Conservation (phyloP, 768 basidiomycete genomes). For the Pisolithus sp. region DNA sequence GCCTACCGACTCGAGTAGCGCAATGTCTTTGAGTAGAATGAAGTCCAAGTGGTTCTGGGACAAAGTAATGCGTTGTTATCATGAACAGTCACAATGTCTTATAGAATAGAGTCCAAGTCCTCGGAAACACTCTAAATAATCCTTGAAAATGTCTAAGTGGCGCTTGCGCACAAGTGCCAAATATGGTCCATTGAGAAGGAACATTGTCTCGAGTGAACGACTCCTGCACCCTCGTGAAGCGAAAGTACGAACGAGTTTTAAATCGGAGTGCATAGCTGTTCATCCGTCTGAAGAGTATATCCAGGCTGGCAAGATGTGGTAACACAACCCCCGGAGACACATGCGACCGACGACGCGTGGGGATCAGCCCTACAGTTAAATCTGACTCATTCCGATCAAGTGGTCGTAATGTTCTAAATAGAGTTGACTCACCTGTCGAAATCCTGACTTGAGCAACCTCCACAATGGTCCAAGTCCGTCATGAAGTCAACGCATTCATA, state of each 20-base stretch:
- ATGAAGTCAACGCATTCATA: conserved; percentile 26
- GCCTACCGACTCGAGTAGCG: no score
- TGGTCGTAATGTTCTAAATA: not conserved
- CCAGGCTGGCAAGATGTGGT: conserved; percentile 23
- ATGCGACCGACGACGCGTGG: conserved; percentile 19
- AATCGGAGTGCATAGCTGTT: conserved; percentile 11
- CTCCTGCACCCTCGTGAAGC: not conserved
- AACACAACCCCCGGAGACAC: conserved; percentile 20
- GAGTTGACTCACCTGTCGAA: conserved; percentile 3
- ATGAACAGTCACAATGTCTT: no score
- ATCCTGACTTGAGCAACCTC: conserved; percentile 24
- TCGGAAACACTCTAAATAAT: not conserved
- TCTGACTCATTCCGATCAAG: conserved; percentile 5
- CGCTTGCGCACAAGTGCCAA: not conserved
- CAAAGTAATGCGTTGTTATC: no score
- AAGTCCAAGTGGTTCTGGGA: not conserved
- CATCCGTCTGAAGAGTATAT: conserved; percentile 11
- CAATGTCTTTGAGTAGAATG: no score
- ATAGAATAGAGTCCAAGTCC: not conserved
- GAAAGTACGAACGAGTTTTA: not conserved
- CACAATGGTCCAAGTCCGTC: conserved; percentile 24
- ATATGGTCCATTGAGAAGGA: not conserved
- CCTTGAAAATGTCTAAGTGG: not conserved
- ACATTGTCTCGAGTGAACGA: not conserved
- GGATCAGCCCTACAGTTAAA: conserved; percentile 23